Evolutionary conservation across 2,329 filamentous ascomycete species (phyloP), one percentile per base, ranked within the genome.

Genomic region (Aspergillus hiratsukae): DNA sequence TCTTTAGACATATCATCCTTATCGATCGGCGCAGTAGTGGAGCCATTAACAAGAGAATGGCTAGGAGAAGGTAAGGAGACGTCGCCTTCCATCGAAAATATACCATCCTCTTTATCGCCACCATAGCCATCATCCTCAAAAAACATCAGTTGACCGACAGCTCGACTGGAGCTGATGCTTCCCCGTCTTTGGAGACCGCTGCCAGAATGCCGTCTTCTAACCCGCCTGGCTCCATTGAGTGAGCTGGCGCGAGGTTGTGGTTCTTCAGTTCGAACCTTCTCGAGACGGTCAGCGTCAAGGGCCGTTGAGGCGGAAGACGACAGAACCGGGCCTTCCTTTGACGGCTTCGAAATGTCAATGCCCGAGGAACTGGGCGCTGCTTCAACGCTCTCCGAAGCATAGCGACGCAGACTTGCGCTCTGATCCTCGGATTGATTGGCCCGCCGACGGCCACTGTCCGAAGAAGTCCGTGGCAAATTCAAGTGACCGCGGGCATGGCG

Each of bases 71-170:
- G 49, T 51, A 55, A 56, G 10, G 59, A 60, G n/a, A 51, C 54
- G 59, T 79, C 77, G 19, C 84, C 81, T 64, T 89, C 87, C 85
- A 89, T 89, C 2, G 81, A 68, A 64, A 90, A 89, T 6, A 87
- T 84, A 35, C 83, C 81, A 62, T 90, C 87, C 59, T 87, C 88
- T 62, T 86, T 85, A 72, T 93, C 91, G 1, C 85, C 89, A 45
- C 86, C 86, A 67, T 95, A 93, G 23, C 92, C 91, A 28, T 93
- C 90, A 64, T 95, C 90, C 67, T 96, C 91, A 66, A 89, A 92
- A 64, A 92, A 96, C 70, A 96, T 87, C n/a, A 97, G 80, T 60
- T 89, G 83, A n/a, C 90, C 83, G n/a, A 90, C 88, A 52, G 88
- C 81, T 9, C 83, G 80, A 11, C 87, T 83, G 19, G 81, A 82